Evolutionary conservation across 2,329 filamentous ascomycete species (phyloP).

Genomic region (Myriosclerotinia scirpicola): DNA sequence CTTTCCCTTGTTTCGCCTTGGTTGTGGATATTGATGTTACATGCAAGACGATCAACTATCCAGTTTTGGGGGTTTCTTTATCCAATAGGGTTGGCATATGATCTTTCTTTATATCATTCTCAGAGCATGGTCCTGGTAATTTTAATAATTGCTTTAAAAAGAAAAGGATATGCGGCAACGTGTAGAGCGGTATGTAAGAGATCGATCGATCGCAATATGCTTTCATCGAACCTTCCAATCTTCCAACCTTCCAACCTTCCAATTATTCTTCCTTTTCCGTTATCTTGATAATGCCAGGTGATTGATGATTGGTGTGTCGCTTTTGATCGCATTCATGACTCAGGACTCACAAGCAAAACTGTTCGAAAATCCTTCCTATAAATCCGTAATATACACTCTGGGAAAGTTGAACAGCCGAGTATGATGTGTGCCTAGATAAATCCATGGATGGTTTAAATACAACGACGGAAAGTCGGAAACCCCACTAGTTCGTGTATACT

Average conservation of each 20-base stretch:
- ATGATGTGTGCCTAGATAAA: constrained; percentile 9
- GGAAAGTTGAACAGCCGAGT: background rate
- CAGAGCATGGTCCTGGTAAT: background rate
- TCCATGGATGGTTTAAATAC: background rate
- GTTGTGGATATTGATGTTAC: background rate
- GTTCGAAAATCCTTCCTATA: background rate
- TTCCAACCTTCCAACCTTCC: background rate
- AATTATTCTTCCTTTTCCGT: background rate
- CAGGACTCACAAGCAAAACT: background rate
- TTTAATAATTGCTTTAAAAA: background rate
- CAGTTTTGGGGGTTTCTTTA: background rate
- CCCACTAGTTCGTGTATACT: background rate
- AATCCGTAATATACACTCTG: background rate
- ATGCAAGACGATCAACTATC: constrained; percentile 7
- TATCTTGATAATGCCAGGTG: background rate
- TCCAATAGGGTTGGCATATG: background rate
- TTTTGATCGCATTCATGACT: background rate
- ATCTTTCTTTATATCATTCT: background rate
- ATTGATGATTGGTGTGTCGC: background rate
- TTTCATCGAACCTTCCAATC: background rate
- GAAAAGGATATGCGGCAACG: constrained; percentile 12
- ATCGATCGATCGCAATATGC: constrained; percentile 12
- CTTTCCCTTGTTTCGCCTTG: constrained; percentile 3
- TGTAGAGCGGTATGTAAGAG: background rate
- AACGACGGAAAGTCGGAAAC: background rate